Base-by-base conservation (phyloP, 768 basidiomycete species). In the Collybiopsis luxurians region DNA sequence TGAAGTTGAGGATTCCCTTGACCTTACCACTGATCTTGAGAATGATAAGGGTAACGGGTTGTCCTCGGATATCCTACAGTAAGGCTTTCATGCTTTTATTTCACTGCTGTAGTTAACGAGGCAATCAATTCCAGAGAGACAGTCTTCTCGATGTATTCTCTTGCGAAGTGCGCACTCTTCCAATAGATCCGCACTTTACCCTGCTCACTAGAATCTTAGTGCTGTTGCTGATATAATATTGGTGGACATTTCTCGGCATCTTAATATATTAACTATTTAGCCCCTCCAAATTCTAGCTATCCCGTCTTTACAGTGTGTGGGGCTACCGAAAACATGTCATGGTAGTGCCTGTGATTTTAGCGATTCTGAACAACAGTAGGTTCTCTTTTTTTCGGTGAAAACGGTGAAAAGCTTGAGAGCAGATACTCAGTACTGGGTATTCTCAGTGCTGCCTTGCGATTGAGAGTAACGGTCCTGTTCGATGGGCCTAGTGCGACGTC, bases 261-360 rank as follows among this genome's bases (percentile, higher is more conserved):
- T n/a, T n/a, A n/a, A n/a, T n/a, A n/a, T n/a, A n/a, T n/a, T n/a
- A n/a, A n/a, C n/a, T n/a, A n/a, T n/a, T n/a, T n/a, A n/a, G n/a
- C n/a, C n/a, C n/a, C n/a, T n/a, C n/a, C n/a, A n/a, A n/a, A n/a
- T n/a, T 44, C 42, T 9, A 50, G 49, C 13, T 50, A 26, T 38
- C 15, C 11, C 49, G 49, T 50, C 34, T 50, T 11, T 38, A 50
- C n/a, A 28, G 13, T 5, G 23, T 50, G 19, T 50, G 49, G 49
- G 49, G 49, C n/a, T 50, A 28, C 28, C n/a, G n/a, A n/a, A n/a
- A n/a, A n/a, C n/a, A n/a, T n/a, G 23, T 34, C 49, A 50, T 38
- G 17, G 31, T 34, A 15, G 28, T n/a, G 7, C 49, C 49, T 17
- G 13, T 50, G 15, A 50, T 34, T 23, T 15, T 36, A 1, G 11